phyloP scores from a whole-genome alignment of 2,329 filamentous ascomycete species.

The Talaromyces funiculosus region DNA sequence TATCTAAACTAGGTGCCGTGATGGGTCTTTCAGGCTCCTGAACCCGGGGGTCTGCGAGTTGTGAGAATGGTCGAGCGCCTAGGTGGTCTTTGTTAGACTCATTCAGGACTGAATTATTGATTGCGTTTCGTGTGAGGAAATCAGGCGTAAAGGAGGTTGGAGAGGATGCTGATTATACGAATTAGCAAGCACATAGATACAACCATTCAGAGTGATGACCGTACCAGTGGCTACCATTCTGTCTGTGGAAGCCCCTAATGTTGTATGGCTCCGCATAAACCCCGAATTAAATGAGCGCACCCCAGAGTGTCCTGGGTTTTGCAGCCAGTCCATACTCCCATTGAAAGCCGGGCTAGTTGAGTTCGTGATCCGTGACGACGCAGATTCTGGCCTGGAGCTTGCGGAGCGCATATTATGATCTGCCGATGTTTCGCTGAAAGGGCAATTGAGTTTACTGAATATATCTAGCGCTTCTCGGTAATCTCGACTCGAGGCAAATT shows the following conservation, averaged over 20 bases:
- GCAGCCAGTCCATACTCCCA: background rate
- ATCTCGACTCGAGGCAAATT: constrained; percentile 36
- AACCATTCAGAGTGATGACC: background rate
- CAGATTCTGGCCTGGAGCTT: constrained; percentile 21
- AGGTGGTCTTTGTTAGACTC: background rate
- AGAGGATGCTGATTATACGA: constrained; percentile 3
- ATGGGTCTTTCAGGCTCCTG: constrained; percentile 18
- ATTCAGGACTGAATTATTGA: background rate
- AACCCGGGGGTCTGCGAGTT: constrained; percentile 13
- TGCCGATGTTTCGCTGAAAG: constrained; percentile 36
- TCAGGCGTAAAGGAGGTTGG: background rate
- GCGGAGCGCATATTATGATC: constrained; percentile 19
- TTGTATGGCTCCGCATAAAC: constrained; percentile 11
- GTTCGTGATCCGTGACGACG: constrained; percentile 21
- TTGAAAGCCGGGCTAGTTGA: background rate
- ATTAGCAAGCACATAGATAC: background rate
- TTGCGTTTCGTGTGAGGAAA: background rate
- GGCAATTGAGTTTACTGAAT: constrained; percentile 38
- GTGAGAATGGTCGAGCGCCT: background rate
- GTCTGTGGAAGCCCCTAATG: constrained; percentile 1
- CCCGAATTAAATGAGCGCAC: background rate
- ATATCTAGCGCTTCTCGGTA: constrained; percentile 38
- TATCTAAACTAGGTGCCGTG: constrained; percentile 24
- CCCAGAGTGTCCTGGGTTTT: background rate
- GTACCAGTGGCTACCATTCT: constrained; percentile 10